Conservation (phyloP, 331 rosid species). For the Telfairia occidentalis region DNA sequence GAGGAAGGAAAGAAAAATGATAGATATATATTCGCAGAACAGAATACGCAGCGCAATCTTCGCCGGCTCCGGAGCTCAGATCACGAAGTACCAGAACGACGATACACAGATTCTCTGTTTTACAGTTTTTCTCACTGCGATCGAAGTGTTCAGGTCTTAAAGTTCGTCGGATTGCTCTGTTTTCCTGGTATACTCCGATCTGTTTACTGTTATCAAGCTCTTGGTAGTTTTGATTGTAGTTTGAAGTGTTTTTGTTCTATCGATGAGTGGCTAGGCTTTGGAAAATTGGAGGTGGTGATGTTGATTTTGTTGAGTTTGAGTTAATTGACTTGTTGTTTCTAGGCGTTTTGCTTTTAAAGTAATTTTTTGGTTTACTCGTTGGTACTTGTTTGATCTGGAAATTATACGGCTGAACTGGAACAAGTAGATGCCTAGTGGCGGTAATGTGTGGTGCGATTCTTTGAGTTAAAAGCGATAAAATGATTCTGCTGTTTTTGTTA, state of each 20-base stretch:
- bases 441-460: not conserved
- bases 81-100: slow-evolving; percentile 2
- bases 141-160: not conserved
- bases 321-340: not conserved
- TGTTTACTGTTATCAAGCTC: not conserved
- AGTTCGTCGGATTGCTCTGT: not conserved
- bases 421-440: not conserved
- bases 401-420: not conserved
- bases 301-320: not conserved
- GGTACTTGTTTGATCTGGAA: slow-evolving; percentile 4
- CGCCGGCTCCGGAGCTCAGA: slow-evolving; percentile 12
- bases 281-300: slow-evolving; percentile 3
- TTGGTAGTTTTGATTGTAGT: not conserved
- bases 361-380: not conserved
- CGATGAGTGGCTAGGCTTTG: not conserved
- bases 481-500: not conserved
- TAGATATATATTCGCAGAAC: not conserved
- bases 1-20: not conserved
- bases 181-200: slow-evolving; percentile 7
- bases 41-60: not conserved
- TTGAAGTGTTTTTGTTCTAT: not conserved
- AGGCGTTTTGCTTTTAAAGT: not conserved
- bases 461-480: not conserved
- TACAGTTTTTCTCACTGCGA: not conserved
- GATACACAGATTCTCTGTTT: not conserved